phyloP scores from a whole-genome alignment of 257 asterid species.

The Handroanthus guayacan region DNA sequence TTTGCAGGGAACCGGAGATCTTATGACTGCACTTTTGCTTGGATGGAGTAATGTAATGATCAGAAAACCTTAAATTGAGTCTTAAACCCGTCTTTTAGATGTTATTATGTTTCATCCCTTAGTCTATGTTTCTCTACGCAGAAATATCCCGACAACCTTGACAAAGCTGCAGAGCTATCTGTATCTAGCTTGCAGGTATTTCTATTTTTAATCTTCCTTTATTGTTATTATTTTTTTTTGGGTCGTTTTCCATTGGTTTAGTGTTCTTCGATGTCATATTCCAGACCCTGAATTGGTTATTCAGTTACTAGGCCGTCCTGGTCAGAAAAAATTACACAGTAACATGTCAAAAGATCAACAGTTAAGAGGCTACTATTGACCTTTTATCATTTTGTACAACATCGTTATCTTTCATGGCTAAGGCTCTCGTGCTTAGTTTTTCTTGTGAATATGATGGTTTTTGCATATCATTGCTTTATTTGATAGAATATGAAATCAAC shows the following conservation, averaged over 20 bases:
- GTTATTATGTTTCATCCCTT: slow-evolving; percentile 29
- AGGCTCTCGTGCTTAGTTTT: no score
- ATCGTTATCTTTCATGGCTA: no score
- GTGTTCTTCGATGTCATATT: not conserved
- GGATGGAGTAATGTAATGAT: slow-evolving; percentile 97
- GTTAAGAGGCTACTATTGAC: no score
- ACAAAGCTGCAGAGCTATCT: slow-evolving; percentile 93
- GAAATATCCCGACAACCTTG: slow-evolving; percentile 91
- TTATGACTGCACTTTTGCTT: slow-evolving; percentile 86
- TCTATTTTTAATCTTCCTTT: not conserved
- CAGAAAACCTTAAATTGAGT: slow-evolving; percentile 19
- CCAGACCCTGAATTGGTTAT: not conserved
- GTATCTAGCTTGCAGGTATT: slow-evolving; percentile 96
- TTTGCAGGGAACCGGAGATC: slow-evolving; percentile 97
- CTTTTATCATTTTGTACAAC: no score
- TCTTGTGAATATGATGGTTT: no score
- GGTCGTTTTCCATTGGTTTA: not conserved
- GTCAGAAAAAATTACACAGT: not conserved
- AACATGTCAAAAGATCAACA: not conserved
- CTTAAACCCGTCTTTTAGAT: slow-evolving; percentile 27
- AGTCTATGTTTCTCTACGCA: slow-evolving; percentile 46
- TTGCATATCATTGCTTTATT: no score
- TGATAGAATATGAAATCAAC: no score
- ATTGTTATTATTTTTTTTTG: not conserved
- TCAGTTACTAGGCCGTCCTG: not conserved